phyloP scores from a whole-genome alignment of 2,329 filamentous ascomycete genomes.

The Aaosphaeria pasadenensis region DNA sequence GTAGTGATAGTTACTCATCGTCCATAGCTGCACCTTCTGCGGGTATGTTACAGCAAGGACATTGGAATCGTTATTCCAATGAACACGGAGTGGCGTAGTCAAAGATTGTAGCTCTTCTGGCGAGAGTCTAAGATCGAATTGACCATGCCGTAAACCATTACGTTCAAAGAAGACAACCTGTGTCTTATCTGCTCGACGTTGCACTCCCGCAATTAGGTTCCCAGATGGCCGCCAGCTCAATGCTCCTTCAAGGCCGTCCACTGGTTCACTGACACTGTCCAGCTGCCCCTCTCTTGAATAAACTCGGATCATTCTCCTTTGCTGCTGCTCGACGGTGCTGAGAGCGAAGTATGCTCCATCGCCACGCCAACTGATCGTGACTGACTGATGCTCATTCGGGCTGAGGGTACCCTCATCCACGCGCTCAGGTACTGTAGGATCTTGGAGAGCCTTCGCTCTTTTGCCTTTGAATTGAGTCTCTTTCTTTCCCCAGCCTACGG shows the following conservation, averaged over 20 bases:
- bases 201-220: constrained; percentile 85
- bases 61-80: constrained; percentile 91
- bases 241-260: constrained; percentile 82
- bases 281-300: constrained; percentile 87
- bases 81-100: constrained; percentile 61
- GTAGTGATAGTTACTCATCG: constrained; percentile 96
- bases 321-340: constrained; percentile 68
- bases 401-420: constrained; percentile 81
- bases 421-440: constrained; percentile 92
- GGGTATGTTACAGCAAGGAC: constrained; percentile 78
- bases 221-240: constrained; percentile 90
- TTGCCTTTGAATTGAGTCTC: constrained; percentile 97
- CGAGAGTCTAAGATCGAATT: constrained; percentile 75
- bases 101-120: constrained; percentile 56
- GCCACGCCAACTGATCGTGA: constrained; percentile 85
- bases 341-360: constrained; percentile 90
- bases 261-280: constrained; percentile 91
- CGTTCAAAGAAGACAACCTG: constrained; percentile 95
- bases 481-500: constrained; percentile 96
- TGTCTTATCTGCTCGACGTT: constrained; percentile 64
- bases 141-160: constrained; percentile 93
- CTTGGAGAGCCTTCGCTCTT: constrained; percentile 78
- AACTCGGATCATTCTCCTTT: constrained; percentile 78
- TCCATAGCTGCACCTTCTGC: constrained; percentile 87
- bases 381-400: constrained; percentile 66